Conservation (phyloP, 306 rosid genomes). For the Herpetospermum pedunculosum region DNA sequence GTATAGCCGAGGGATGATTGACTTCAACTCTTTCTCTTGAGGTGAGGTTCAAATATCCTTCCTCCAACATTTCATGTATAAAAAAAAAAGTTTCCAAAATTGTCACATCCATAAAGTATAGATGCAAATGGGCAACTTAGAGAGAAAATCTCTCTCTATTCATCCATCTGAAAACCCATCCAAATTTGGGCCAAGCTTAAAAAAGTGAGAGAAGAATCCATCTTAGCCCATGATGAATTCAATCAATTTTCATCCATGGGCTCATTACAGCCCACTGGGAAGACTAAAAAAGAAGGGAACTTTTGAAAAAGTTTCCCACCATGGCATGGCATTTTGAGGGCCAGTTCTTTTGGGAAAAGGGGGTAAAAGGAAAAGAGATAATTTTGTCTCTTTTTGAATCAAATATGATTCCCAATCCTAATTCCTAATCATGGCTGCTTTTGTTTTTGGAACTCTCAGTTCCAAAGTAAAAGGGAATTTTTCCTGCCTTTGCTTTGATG, state of each 20-base stretch:
- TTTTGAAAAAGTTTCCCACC: slow-evolving; percentile 11
- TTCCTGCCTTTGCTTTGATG: neutral
- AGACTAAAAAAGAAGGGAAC: neutral
- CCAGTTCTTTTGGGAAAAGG: neutral
- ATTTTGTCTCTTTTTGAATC: neutral
- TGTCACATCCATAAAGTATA: no score
- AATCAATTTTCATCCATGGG: neutral
- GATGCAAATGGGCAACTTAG: no score
- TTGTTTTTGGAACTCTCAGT: neutral
- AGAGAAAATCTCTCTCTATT: no score
- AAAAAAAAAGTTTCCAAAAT: no score
- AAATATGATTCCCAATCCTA: neutral
- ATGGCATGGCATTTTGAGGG: neutral
- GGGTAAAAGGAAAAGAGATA: neutral
- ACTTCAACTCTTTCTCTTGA: no score
- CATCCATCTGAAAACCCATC: no score
- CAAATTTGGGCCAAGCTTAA: neutral
- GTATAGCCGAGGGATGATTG: no score
- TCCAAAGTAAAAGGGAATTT: neutral
- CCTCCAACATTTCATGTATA: no score
- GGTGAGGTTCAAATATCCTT: no score
- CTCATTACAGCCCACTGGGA: neutral
- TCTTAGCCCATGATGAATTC: neutral
- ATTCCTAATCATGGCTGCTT: neutral
- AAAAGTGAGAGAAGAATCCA: neutral